Conservation (phyloP, 2,329 filamentous ascomycete genomes). For the Colletotrichum sp. region DNA sequence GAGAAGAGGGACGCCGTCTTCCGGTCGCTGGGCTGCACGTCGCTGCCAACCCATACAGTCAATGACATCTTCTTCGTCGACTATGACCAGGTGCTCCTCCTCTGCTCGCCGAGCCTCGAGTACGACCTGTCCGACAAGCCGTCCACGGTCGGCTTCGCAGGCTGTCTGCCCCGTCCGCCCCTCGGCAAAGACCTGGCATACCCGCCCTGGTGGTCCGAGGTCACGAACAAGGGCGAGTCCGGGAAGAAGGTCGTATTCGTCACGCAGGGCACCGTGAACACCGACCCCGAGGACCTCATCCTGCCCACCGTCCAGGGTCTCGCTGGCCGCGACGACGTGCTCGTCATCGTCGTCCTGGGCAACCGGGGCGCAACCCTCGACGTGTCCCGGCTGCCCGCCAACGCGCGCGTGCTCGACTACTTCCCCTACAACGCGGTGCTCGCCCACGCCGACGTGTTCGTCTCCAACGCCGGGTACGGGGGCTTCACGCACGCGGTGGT, state of each 20-base stretch:
- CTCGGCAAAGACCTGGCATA: background rate
- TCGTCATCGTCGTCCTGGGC: background rate
- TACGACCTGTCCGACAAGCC: background rate
- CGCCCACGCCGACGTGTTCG: background rate
- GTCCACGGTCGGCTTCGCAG: background rate
- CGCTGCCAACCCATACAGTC: background rate
- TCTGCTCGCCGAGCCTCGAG: background rate
- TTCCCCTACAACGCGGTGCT: background rate
- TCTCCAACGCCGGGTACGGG: background rate
- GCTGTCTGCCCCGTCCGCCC: background rate
- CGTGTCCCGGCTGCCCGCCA: background rate
- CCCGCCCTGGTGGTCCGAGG: background rate
- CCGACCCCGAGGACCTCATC: background rate
- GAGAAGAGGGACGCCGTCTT: background rate
- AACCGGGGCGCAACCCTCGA: background rate
- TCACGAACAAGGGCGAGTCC: background rate
- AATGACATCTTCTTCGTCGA: background rate
- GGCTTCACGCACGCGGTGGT: background rate
- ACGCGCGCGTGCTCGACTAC: background rate
- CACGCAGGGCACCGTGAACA: background rate
- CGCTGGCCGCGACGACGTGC: background rate
- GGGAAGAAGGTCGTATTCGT: background rate
- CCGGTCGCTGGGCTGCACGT: background rate
- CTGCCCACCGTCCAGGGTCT: background rate
- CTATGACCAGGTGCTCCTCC: background rate